Evolutionary conservation across 768 basidiomycete genomes (phyloP).

Genomic region (Tulasnella sp.): DNA sequence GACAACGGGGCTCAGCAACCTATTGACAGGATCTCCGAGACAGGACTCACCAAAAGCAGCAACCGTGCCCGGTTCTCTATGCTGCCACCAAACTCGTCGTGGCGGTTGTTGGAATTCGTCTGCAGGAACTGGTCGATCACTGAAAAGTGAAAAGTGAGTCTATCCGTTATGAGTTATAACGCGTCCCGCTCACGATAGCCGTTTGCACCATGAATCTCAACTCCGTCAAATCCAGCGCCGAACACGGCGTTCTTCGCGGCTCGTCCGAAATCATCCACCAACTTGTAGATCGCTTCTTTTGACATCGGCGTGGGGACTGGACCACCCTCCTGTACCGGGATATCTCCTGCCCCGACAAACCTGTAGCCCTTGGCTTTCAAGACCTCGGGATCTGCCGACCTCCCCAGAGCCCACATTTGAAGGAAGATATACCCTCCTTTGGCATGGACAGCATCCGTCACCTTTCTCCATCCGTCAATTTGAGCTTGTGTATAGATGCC

Average conservation of each 20-base stretch:
- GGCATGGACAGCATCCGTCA: constrained; percentile 26
- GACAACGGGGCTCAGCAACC: neutral
- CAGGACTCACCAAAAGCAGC: constrained; percentile 16
- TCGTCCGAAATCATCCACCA: constrained; percentile 21
- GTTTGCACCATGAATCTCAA: constrained; percentile 21
- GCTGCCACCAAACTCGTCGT: constrained; percentile 31
- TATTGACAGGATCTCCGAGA: neutral
- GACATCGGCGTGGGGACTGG: constrained; percentile 17
- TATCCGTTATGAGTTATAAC: neutral
- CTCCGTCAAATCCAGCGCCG: constrained; percentile 29
- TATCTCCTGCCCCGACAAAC: constrained; percentile 11
- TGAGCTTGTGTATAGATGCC: constrained; percentile 27
- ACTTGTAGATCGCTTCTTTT: constrained; percentile 22
- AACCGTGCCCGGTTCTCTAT: constrained; percentile 31
- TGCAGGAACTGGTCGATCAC: constrained; percentile 24
- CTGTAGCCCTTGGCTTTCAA: constrained; percentile 1
- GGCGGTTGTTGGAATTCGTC: constrained; percentile 24
- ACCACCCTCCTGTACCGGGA: neutral
- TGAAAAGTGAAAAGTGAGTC: constrained; percentile 21
- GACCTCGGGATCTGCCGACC: constrained; percentile 10
- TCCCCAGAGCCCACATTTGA: constrained; percentile 30
- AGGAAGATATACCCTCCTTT: constrained; percentile 24
- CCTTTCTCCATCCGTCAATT: constrained; percentile 26
- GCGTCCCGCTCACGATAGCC: neutral
- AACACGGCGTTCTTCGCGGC: constrained; percentile 24